Percentiles rank a stretch among this genome's conserved stretches.
These are phyloP conservation scores for Ceratocystis harringtonii DNA, from an alignment of 2,329 filamentous ascomycete genomes.

Conservation along the genomic window DNA sequence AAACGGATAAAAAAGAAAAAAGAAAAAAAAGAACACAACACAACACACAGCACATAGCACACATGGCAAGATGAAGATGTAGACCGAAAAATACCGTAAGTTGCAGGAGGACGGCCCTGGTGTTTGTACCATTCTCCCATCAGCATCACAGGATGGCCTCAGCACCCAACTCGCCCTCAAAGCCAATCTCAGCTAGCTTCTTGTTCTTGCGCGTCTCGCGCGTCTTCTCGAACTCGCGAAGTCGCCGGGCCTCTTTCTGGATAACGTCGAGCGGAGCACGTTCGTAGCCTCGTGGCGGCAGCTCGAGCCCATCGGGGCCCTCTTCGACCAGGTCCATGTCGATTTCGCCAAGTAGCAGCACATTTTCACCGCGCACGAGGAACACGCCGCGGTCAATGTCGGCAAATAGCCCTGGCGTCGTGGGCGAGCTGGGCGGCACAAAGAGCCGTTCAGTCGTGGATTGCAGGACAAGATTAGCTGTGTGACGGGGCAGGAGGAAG, in stretches of 20 bases:
- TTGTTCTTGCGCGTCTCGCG: slow-evolving; percentile 57
- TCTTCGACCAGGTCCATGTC: slow-evolving; percentile 94
- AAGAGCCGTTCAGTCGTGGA: slow-evolving; percentile 85
- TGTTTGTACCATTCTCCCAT: neutral
- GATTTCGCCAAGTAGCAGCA: slow-evolving; percentile 88
- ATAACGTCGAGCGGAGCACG: slow-evolving; percentile 53
- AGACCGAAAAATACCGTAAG: neutral
- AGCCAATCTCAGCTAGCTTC: slow-evolving; percentile 64
- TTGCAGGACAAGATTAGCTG: slow-evolving; percentile 89
- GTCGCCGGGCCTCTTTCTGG: slow-evolving; percentile 55
- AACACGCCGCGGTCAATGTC: slow-evolving; percentile 79
- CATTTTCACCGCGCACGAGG: slow-evolving; percentile 89
- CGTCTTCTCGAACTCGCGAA: slow-evolving; percentile 51
- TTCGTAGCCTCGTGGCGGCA: slow-evolving; percentile 50
- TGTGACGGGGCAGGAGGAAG: slow-evolving; percentile 5
- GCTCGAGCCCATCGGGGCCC: slow-evolving; percentile 53
- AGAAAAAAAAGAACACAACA: slow-evolving; percentile 15
- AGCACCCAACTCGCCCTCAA: slow-evolving; percentile 53
- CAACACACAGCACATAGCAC: neutral
- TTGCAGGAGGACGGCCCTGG: neutral
- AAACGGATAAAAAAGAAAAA: slow-evolving; percentile 14
- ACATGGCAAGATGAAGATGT: neutral
- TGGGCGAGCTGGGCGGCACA: slow-evolving; percentile 34
- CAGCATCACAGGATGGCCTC: neutral
- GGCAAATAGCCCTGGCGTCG: slow-evolving; percentile 47